Conservation (phyloP, 2,329 filamentous ascomycete genomes). For the Trichoderma lentiforme region DNA sequence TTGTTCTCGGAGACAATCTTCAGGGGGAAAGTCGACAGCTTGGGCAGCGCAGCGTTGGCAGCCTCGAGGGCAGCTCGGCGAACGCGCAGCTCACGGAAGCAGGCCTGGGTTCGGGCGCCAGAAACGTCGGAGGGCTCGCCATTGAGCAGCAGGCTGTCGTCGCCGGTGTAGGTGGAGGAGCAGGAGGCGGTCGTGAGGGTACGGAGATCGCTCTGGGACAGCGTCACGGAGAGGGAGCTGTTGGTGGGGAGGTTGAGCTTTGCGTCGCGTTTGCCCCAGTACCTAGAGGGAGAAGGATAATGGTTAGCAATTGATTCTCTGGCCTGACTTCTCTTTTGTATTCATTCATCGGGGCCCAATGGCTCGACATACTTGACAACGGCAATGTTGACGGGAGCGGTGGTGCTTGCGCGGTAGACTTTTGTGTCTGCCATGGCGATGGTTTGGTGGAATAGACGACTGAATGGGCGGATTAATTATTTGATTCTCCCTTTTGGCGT, state of each 20-base stretch:
- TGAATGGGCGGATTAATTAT: not conserved
- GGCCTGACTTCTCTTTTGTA: not conserved
- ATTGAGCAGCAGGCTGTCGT: slow-evolving; percentile 79
- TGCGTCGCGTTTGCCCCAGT: slow-evolving; percentile 97
- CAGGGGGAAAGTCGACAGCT: slow-evolving; percentile 72
- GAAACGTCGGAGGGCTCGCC: slow-evolving; percentile 77
- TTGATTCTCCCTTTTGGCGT: not conserved
- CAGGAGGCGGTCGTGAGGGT: slow-evolving; percentile 95
- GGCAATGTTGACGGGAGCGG: slow-evolving; percentile 95
- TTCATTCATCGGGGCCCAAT: not conserved
- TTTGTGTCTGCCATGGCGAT: slow-evolving; percentile 46
- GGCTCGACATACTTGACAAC: slow-evolving; percentile 73
- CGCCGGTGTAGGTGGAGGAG: slow-evolving; percentile 64
- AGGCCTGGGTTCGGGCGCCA: slow-evolving; percentile 88
- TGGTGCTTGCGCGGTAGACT: slow-evolving; percentile 90
- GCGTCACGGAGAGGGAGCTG: slow-evolving; percentile 93
- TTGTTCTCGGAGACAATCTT: slow-evolving; percentile 96
- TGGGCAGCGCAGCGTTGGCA: slow-evolving; percentile 69
- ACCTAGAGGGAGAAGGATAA: slow-evolving; percentile 29
- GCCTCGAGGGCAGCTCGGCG: slow-evolving; percentile 74
- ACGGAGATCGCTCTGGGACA: slow-evolving; percentile 88
- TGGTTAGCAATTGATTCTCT: not conserved
- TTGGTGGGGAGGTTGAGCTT: slow-evolving; percentile 97
- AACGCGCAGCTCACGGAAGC: slow-evolving; percentile 78
- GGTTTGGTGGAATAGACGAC: slow-evolving; percentile 17